Evolutionary conservation across 2,329 filamentous ascomycete species (phyloP), one percentile per base, ranked within the genome.

Genomic region (Ceratocystis ficicola): DNA sequence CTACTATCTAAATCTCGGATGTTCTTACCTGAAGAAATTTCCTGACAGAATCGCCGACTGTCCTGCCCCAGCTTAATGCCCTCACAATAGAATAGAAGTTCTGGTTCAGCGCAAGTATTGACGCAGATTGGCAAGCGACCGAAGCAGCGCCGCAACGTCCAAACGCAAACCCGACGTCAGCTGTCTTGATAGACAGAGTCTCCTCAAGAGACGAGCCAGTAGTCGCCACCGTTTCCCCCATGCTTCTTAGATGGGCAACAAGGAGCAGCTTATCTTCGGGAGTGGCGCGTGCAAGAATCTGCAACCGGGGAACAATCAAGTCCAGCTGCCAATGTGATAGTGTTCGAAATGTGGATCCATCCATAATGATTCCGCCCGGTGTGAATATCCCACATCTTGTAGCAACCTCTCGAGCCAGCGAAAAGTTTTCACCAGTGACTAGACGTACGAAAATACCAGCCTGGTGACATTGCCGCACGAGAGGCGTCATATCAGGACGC

Each of bases 191-290:
- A 66, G 85, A 84, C 25, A 84, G 83, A 1, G 83, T 84, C 70
- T 87, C 85, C 65, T 87, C 86, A 52, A 84, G 86, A 52, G 84
- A 85, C 69, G 86, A 84, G 68, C 84, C 84, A 48, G 84, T 87
- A 0, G 86, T 84, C 46, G 84, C 84, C 32, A 87, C 85, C 3
- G 82, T 86, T 72, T 86, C 83, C 25, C 85, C 85, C 68, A 87
- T 80, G 62, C 83, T 80, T 70, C 86, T 85, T 1, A 89, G 76
- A 50, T 82, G 78, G 70, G 81, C 83, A 41, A 88, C 86, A 44
- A 89, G 78, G 46, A 82, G 81, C 15, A 83, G 77, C 74, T 89
- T 89, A 69, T 89, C 86, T 69, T 88, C 84, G 0, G 86, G 86
- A 55, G 84, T 87, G 0, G 86, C 87, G 62, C 86, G 80, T 32